Conservation (phyloP, 257 asterid genomes). For the Primulina tabacum region DNA sequence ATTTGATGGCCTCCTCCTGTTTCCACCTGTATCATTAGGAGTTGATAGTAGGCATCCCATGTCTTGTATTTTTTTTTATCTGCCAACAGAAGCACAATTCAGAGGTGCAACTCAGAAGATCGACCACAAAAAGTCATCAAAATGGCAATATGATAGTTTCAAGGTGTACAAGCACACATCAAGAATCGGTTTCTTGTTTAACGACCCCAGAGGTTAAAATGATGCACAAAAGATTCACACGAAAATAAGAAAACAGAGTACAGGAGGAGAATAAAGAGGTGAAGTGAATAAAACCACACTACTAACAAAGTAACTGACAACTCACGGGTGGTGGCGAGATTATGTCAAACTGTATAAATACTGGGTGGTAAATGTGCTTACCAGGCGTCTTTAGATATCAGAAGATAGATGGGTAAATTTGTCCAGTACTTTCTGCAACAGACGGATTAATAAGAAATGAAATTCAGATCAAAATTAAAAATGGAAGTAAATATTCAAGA, state of each 20-base stretch:
- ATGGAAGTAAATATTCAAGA: conserved; percentile 4
- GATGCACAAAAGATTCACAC: conserved; percentile 28
- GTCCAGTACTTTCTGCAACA: conserved; percentile 48
- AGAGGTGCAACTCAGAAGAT: conserved; percentile 12
- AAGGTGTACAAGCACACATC: conserved; percentile 10
- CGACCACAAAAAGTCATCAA: conserved; percentile 19
- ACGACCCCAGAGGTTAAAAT: neutral
- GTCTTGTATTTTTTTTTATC: conserved; percentile 33
- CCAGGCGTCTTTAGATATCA: conserved; percentile 40
- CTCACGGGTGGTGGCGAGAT: conserved; percentile 48
- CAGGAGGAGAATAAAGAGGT: conserved; percentile 32
- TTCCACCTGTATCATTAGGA: conserved; percentile 67
- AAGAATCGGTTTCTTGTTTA: conserved; percentile 15
- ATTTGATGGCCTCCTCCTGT: conserved; percentile 80
- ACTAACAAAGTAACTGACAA: conserved; percentile 59
- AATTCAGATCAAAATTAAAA: conserved; percentile 19
- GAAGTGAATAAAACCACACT: conserved; percentile 44
- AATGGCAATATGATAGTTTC: conserved; percentile 2
- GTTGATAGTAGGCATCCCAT: conserved; percentile 92
- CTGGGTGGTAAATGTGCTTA: conserved; percentile 36
- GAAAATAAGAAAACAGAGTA: conserved; percentile 30
- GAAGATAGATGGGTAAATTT: conserved; percentile 34
- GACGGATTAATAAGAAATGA: conserved; percentile 9
- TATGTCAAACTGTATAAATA: conserved; percentile 27
- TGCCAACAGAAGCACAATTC: conserved; percentile 29